Base-by-base conservation (phyloP, 305 asterid genomes). In the Euphrasia arctica region DNA sequence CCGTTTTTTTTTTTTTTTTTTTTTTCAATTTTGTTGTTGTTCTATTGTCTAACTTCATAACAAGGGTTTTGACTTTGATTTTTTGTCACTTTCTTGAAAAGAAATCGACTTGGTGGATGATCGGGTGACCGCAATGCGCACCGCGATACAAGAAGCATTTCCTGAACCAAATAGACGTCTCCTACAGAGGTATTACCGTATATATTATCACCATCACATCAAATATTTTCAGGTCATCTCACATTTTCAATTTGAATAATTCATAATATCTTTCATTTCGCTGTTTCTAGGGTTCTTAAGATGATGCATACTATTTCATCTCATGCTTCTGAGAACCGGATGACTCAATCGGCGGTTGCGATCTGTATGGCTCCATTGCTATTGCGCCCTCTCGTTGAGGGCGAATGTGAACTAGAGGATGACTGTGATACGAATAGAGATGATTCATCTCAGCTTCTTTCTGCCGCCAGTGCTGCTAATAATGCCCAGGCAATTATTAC, bases 321-420 rank as follows among this genome's bases (percentile, higher is more conserved):
- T 51, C 90, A 88, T 77, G 75, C 91, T 64, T 78, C 86, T 70
- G 97, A 86, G 76, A 94, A 86, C 77, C 95, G 98, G 77, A 94
- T 94, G 99, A 87, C 86, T 54, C 87, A 95, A 29, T 82, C 97
- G 2, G 99, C 99, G 11, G 98, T 94, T 77, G 98, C 98, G 66
- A 95, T 97, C 71, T 94, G 99, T 74, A 94, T 94, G 99, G 99
- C 99, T 43, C 99, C 99, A 39, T 79, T 94, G 83, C 93, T 94
- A 58, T 76, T 94, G 80, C 96, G 98, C 39, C 99, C 98, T 29
- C 96, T 91, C 68, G 82, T 94, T 75, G 96, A 98, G 25, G 99
- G 99, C 56, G 99, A 94, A 83, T 94, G 99, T 68, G 99, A 94
- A 78, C 62, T 89, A 72, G 99, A 91, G 80, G 99, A 91, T 70